These are phyloP conservation scores for Meripilus lineatus DNA, from an alignment of 1,284 basidiomycete species.

Conservation along the genomic window DNA sequence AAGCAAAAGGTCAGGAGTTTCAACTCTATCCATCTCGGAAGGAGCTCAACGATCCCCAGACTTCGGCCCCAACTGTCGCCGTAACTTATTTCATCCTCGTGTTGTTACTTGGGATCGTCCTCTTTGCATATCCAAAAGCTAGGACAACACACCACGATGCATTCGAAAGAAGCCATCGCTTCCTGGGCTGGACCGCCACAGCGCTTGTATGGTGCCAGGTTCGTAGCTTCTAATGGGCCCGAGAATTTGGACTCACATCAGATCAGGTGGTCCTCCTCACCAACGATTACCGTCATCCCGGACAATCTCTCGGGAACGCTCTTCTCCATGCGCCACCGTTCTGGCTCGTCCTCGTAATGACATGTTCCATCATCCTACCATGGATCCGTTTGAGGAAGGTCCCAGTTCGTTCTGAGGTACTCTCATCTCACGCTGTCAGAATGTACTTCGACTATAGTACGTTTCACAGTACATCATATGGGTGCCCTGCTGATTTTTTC, in stretches of 20 bases:
- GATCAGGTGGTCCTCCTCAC: constrained; percentile 46
- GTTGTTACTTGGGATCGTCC: constrained; percentile 43
- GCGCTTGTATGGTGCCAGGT: constrained; percentile 54
- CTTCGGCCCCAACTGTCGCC: constrained; percentile 44
- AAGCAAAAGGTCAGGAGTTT: constrained; percentile 32
- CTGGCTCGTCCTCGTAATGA: constrained; percentile 50
- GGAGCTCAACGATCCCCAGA: constrained; percentile 20
- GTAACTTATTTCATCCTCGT: constrained; percentile 49
- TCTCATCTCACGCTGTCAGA: constrained; percentile 53
- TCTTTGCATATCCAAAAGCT: constrained; percentile 47
- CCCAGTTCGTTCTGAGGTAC: constrained; percentile 44
- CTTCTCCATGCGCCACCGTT: constrained; percentile 43
- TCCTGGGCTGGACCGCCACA: constrained; percentile 51
- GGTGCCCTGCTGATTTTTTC: constrained; percentile 5
- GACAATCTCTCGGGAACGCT: constrained; percentile 37
- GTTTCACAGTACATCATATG: constrained; percentile 12
- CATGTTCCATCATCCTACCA: constrained; percentile 47
- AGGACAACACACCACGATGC: constrained; percentile 43
- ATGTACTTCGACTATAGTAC: constrained; percentile 53
- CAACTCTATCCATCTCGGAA: not conserved
- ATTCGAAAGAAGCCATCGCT: constrained; percentile 53
- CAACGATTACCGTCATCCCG: constrained; percentile 44
- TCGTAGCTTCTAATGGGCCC: constrained; percentile 9
- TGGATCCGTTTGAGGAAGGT: constrained; percentile 53
- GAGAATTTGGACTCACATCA: no score